Base-by-base conservation (phyloP, 495 filamentous ascomycete genomes). In the Cercophora newfieldiana region DNA sequence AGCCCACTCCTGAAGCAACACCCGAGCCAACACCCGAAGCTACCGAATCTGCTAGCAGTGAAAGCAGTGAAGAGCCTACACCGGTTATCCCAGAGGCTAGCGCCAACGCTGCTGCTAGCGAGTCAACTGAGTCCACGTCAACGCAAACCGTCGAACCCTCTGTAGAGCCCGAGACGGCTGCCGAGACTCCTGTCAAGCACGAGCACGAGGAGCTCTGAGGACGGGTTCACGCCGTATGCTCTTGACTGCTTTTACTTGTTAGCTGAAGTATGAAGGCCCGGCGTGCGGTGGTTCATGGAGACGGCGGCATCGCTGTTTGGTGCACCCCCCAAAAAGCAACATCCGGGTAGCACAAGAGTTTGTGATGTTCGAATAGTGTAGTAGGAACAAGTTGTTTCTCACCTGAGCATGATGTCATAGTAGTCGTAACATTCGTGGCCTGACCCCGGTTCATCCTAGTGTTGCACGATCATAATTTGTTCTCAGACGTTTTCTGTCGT, bases 161-260 rank as follows among this genome's bases (percentile, higher is more conserved):
- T 4, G 59, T 64, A 22, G 77, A 79, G 64, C 58, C 69, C 8
- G 70, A 76, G 66, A 76, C 73, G 10, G 69, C 72, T 22, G 66
- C 71, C 2, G 66, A 76, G 65, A 59, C 56, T 37, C 66, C 68
- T 18, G 71, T 59, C 12, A n/a, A n/a, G n/a, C n/a, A n/a, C n/a
- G 30, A 68, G 67, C 81, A 82, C 48, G 81, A 82, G 31, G 81
- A 83, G 70, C 77, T 83, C n/a, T 83, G 68, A 73, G 61, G 30
- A 19, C 50, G 21, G 37, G 28, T 21, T 21, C 18, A 29, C 3
- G 5, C 50, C 18, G 7, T 55, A 58, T 62, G 44, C 7, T 14
- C 51, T 64, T 62, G 57, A 61, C 66, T 53, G 28, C 30, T 53
- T 63, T 58, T 31, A n/a, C 54, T 55, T 48, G 58, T 60, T 21